phyloP scores from a whole-genome alignment of 2,329 filamentous ascomycete genomes.

The Neofusicoccum parvum region DNA sequence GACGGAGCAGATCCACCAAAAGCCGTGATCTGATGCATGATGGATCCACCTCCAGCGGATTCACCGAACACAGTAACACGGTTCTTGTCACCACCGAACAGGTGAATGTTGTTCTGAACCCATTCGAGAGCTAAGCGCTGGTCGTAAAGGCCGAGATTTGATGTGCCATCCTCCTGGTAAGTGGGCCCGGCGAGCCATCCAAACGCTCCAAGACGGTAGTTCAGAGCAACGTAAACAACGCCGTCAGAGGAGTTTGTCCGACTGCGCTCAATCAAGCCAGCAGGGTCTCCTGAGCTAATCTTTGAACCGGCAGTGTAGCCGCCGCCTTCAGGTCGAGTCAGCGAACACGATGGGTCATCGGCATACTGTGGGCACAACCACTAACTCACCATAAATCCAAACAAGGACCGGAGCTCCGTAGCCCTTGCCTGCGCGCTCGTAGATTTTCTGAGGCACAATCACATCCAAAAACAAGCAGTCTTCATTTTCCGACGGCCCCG shows the following conservation, averaged over 20 bases:
- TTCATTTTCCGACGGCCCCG: slow-evolving; percentile 25
- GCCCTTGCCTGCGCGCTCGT: slow-evolving; percentile 28
- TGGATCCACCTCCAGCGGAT: slow-evolving; percentile 40
- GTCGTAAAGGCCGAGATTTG: slow-evolving; percentile 40
- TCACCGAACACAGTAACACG: slow-evolving; percentile 43
- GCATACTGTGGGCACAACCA: slow-evolving; percentile 24
- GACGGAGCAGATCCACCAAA: slow-evolving; percentile 39
- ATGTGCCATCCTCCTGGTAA: slow-evolving; percentile 37
- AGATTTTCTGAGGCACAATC: slow-evolving; percentile 38
- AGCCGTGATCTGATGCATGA: slow-evolving; percentile 34
- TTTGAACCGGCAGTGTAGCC: slow-evolving; percentile 48
- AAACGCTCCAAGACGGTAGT: slow-evolving; percentile 50
- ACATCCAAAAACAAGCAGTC: slow-evolving; percentile 47
- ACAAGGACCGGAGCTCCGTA: slow-evolving; percentile 41
- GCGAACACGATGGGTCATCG: slow-evolving; percentile 39
- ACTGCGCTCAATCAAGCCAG: slow-evolving; percentile 41
- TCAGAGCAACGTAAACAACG: slow-evolving; percentile 52
- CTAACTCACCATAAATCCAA: slow-evolving; percentile 47
- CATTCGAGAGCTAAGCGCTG: slow-evolving; percentile 44
- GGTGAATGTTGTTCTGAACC: slow-evolving; percentile 42
- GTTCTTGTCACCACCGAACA: slow-evolving; percentile 42
- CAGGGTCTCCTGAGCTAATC: slow-evolving; percentile 36
- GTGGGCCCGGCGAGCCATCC: slow-evolving; percentile 39
- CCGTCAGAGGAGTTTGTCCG: slow-evolving; percentile 28
- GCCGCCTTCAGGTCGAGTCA: slow-evolving; percentile 35